Evolutionary conservation across 257 asterid genomes (phyloP), one percentile per base, ranked within the genome.

Genomic region (Cinchona pubescens): DNA sequence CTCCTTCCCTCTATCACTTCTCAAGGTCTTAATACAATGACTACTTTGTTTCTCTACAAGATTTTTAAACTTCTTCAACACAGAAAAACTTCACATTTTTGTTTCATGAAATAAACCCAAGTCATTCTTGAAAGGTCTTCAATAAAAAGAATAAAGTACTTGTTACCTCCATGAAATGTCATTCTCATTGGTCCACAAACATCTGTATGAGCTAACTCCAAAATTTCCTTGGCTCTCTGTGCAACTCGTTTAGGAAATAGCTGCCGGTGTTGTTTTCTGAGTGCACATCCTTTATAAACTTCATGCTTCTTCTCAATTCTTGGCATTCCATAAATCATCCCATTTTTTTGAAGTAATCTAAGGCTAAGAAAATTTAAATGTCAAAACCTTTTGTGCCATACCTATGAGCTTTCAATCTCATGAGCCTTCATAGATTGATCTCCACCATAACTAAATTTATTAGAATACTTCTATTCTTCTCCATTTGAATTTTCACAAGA

Each of bases 341-440:
- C 37, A 48, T 74, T 79, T 48, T 79, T 46, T 46, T 60, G 30
- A 23, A 38, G 72, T 0, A 79, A 18, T 58, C 62, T 75, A 11
- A 79, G 42, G 19, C 80, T 58, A 11, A 13, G 68, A 38, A 59
- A 49, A 25, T 69, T 75, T 73, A 75, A 63, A 40, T 79, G 76
- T 2, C 74, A n/a, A n/a, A n/a, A n/a, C n/a, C n/a, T n/a, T n/a
- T n/a, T n/a, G n/a, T n/a, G n/a, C n/a, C n/a, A n/a, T n/a, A n/a
- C n/a, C n/a, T n/a, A n/a, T n/a, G n/a, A n/a, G n/a, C n/a, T n/a
- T n/a, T n/a, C n/a, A n/a, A n/a, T n/a, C n/a, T n/a, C n/a, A n/a
- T n/a, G n/a, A n/a, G n/a, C n/a, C n/a, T n/a, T n/a, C n/a, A n/a
- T n/a, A n/a, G n/a, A n/a, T n/a, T n/a, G n/a, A n/a, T n/a, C n/a